phyloP scores from a whole-genome alignment of 495 filamentous ascomycete genomes.

The Rostrohypoxylon terebratum region DNA sequence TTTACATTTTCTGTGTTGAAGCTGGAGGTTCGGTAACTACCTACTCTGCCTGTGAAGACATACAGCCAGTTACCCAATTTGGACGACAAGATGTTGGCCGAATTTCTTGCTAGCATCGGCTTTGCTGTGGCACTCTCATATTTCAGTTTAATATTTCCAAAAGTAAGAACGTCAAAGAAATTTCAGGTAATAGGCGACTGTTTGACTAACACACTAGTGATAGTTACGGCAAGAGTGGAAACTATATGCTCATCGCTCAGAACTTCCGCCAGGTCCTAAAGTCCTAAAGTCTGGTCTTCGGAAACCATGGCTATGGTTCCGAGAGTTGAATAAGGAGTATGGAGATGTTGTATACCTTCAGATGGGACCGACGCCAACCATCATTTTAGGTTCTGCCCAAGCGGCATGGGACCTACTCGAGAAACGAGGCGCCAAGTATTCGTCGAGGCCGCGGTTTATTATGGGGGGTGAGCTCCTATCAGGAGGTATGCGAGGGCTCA shows the following conservation, averaged over 20 bases:
- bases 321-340: constrained; percentile 64
- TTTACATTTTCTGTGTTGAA: background rate
- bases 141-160: constrained; percentile 42
- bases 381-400: constrained; percentile 71
- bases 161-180: constrained; percentile 30
- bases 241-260: constrained; percentile 47
- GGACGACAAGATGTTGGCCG: constrained; percentile 23
- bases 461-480: constrained; percentile 66
- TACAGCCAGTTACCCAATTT: background rate
- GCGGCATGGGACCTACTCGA: constrained; percentile 67
- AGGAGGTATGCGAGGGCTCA: constrained; percentile 61
- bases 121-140: constrained; percentile 44
- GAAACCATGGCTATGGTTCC: constrained; percentile 71
- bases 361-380: constrained; percentile 70
- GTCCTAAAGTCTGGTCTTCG: constrained; percentile 48
- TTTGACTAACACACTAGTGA: constrained; percentile 6
- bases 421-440: constrained; percentile 64
- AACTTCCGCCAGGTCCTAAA: constrained; percentile 52
- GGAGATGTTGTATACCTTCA: constrained; percentile 72
- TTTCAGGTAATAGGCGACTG: background rate
- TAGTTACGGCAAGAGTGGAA: constrained; percentile 50
- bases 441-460: constrained; percentile 61
- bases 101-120: constrained; percentile 37
- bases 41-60: background rate
- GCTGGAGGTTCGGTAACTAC: background rate